Evolutionary conservation across 768 basidiomycete genomes (phyloP).

Genomic region (Kwoniella bestiolae): DNA sequence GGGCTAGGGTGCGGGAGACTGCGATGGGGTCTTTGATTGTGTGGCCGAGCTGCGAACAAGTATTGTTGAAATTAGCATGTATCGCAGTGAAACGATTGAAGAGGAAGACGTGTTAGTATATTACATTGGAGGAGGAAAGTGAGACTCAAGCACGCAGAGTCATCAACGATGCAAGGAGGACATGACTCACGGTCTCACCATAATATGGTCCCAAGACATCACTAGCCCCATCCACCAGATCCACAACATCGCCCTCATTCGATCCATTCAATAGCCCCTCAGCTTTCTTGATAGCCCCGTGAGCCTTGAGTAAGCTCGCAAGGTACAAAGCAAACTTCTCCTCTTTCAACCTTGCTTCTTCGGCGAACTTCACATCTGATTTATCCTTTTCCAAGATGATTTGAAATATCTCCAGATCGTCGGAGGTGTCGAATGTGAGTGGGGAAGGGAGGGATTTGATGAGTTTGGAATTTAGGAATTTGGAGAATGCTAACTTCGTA

Average conservation of each 20-base stretch:
- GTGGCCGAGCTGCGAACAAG: constrained; percentile 66
- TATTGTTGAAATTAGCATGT: too few species aligned
- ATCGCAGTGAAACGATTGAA: too few species aligned
- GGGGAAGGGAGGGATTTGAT: constrained; percentile 66
- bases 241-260: constrained; percentile 46
- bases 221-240: constrained; percentile 71
- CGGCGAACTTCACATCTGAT: constrained; percentile 67
- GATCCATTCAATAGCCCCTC: constrained; percentile 60
- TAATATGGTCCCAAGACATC: constrained; percentile 69
- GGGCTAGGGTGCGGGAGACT: constrained; percentile 78
- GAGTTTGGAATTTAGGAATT: constrained; percentile 67
- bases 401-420: constrained; percentile 65
- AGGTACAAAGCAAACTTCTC: constrained; percentile 94
- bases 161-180: background rate
- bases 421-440: constrained; percentile 64
- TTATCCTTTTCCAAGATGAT: constrained; percentile 62
- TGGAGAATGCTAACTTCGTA: constrained; percentile 69
- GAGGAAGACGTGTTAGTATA: too few species aligned
- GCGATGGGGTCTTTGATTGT: constrained; percentile 79
- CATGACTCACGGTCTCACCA: constrained; percentile 40
- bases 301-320: constrained; percentile 68
- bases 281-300: constrained; percentile 65
- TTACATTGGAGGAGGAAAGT: too few species aligned
- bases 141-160: too few species aligned
- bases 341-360: constrained; percentile 72